Conservation (phyloP, 106 monocot species). For the Apostasia shenzhenica region DNA sequence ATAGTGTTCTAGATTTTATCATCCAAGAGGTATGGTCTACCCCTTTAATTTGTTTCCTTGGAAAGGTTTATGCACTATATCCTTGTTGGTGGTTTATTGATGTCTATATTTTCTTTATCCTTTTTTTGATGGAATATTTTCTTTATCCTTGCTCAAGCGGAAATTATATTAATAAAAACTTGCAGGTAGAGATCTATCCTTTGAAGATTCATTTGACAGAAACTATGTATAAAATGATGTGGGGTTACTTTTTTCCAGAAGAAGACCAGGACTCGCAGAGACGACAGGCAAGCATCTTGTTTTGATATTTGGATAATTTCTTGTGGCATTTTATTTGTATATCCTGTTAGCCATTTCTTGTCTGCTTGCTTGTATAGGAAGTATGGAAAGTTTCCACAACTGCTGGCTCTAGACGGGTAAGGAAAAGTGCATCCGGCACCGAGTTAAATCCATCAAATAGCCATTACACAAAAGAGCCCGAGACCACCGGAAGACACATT, state of each 20-base stretch:
- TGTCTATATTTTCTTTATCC: no score
- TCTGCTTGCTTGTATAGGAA: slow-evolving; percentile 42
- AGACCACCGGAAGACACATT: slow-evolving; percentile 28
- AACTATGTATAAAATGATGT: slow-evolving; percentile 99
- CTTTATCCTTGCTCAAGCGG: neutral
- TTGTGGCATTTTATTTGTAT: neutral
- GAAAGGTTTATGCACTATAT: no score
- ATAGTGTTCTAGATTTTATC: no score
- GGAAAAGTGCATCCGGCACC: slow-evolving; percentile 45
- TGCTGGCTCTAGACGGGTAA: slow-evolving; percentile 61
- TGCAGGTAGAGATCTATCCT: slow-evolving; percentile 96
- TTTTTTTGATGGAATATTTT: neutral
- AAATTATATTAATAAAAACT: slow-evolving; percentile 1
- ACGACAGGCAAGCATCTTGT: slow-evolving; percentile 56
- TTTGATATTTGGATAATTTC: slow-evolving; percentile 2
- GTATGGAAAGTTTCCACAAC: slow-evolving; percentile 99
- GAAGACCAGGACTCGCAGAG: slow-evolving; percentile 98
- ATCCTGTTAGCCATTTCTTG: neutral
- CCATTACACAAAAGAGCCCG: slow-evolving; percentile 39
- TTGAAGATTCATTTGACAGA: slow-evolving; percentile 96
- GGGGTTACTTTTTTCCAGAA: slow-evolving; percentile 94
- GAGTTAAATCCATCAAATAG: slow-evolving; percentile 36
- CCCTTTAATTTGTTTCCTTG: no score
- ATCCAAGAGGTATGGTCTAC: no score
- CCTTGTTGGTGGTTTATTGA: no score